Evolutionary conservation across 1,139 yeast species (phyloP).

Genomic region (Yamadazyma diddensiae): DNA sequence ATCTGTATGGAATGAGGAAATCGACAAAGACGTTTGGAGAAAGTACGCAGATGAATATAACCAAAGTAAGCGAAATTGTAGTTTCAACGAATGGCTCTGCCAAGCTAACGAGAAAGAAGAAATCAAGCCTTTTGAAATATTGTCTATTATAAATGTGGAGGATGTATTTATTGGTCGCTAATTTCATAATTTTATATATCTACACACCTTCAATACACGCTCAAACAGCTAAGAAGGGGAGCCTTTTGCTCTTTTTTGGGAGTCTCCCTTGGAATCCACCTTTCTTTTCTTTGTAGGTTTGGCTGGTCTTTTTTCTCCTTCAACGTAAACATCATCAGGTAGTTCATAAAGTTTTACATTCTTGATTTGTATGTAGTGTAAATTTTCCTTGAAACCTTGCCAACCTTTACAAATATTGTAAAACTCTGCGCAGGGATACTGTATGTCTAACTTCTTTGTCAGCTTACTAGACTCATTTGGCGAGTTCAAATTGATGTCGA

Average conservation of each 20-base stretch:
- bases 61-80: constrained; percentile 4
- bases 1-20: constrained; percentile 27
- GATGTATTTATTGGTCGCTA: too few species aligned
- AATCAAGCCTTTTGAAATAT: not conserved
- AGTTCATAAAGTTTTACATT: constrained; percentile 78
- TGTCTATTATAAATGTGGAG: constrained; percentile 4
- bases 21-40: constrained; percentile 25
- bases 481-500: constrained; percentile 53
- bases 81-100: constrained; percentile 14
- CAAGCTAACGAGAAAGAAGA: not conserved
- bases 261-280: constrained; percentile 3
- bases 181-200: too few species aligned
- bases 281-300: constrained; percentile 40
- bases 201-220: not conserved
- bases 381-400: constrained; percentile 58
- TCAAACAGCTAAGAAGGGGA: not conserved
- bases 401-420: constrained; percentile 75
- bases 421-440: constrained; percentile 88
- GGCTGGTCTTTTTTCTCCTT: constrained; percentile 72
- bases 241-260: not conserved
- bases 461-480: constrained; percentile 30
- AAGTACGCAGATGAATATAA: constrained; percentile 31
- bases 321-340: constrained; percentile 80
- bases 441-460: constrained; percentile 71
- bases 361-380: constrained; percentile 63